phyloP scores from a whole-genome alignment of 139 green algal species.

The Coelastrella sp. region DNA sequence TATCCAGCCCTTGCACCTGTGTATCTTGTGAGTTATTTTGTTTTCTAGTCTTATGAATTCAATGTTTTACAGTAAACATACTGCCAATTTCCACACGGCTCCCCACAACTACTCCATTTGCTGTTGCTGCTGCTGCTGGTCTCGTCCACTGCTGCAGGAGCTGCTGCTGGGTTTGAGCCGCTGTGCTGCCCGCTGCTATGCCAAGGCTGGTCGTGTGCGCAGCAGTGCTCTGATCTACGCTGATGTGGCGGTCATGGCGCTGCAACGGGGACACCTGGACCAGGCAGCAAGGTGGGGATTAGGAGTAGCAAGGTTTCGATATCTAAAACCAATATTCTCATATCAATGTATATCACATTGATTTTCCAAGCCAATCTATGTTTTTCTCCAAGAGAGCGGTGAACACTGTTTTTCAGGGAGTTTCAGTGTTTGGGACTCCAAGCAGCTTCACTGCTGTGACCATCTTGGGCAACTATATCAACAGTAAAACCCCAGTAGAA shows the following conservation, averaged over 20 bases:
- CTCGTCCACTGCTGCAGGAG: constrained; percentile 29
- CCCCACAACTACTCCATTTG: background rate
- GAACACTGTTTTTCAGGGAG: background rate
- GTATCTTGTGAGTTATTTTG: no score
- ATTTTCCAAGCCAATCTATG: no score
- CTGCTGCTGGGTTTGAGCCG: constrained; percentile 62
- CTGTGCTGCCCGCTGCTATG: constrained; percentile 60
- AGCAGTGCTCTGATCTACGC: constrained; percentile 53
- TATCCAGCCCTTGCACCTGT: no score
- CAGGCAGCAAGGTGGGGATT: background rate
- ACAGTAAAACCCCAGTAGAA: no score
- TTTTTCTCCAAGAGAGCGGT: no score
- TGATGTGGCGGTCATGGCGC: constrained; percentile 64
- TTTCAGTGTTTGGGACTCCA: background rate
- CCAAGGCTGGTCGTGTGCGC: constrained; percentile 46
- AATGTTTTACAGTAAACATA: background rate
- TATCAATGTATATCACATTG: no score
- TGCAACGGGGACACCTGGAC: constrained; percentile 40
- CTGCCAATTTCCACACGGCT: background rate
- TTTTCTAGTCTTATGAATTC: background rate
- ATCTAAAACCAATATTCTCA: background rate
- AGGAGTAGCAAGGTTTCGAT: background rate
- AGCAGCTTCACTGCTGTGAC: no score
- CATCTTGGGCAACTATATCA: no score
- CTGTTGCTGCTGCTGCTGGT: background rate